Base-by-base conservation (phyloP, 2,329 filamentous ascomycete genomes). In the Teratosphaeriaceae sp. region DNA sequence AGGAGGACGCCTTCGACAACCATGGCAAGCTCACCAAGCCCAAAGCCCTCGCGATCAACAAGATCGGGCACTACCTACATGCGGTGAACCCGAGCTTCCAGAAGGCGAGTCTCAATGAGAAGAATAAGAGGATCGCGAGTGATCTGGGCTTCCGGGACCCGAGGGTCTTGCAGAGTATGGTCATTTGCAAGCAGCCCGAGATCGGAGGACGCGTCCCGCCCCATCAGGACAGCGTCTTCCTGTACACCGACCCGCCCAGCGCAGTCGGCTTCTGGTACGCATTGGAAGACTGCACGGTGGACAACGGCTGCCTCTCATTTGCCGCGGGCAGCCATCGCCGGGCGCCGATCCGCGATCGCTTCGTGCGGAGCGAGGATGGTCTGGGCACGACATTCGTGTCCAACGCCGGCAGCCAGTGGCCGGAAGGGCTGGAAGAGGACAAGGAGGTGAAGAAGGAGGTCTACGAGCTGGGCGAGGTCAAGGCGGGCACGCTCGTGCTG, bases 191-290 rank as follows among this genome's bases (percentile, higher is more conserved):
- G 66, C 90, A 96, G 68, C 89, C 92, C 18, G 87, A 94, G 67
- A 96, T 97, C 41, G 92, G 92, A 21, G 90, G 86, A 18, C 85
- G 85, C 2, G 92, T 97, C 33, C 88, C 85, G 1, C 80, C 88
- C 18, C 92, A 98, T 64, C 89, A 95, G 68, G 90, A 97, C 65
- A 87, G 79, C 51, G 89, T 88, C 1, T 98, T 97, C 55, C 56
- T 98, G 48, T 97, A 94, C 64, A 97, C 92, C 1, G 72, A 88
- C 52, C 84, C 87, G 27, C 90, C 90, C 1, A 85, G 79, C 29
- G 92, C 92, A 0, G 85, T 97, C 2, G 92, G 92, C 0, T 97
- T 90, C 70, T 98, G 92, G 92, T 94, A 96, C 65, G 92, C 92
- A 11, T 76, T 98, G 29, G 89, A 98, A 69, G 90, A 97, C 65